Evolutionary conservation across 2,329 filamentous ascomycete species (phyloP), one percentile per base, ranked within the genome.

Genomic region (Paramyrothecium roridum): DNA sequence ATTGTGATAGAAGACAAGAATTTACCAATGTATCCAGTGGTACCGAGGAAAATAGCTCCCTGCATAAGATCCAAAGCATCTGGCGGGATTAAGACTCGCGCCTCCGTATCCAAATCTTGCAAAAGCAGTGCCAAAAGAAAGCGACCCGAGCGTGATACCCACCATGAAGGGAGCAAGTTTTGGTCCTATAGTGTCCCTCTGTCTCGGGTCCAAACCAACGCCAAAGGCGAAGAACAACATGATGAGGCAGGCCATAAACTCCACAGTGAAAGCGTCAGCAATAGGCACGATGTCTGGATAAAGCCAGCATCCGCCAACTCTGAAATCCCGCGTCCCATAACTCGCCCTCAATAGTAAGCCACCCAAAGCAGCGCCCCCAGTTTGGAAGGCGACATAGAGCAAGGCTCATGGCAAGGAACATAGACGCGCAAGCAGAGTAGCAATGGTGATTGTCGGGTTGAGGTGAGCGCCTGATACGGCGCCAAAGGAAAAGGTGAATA

Each of bases 401-500:
- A 82, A 61, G 22, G 75, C 69, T 3, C 80, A 74, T 0, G 80
- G 77, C 12, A 84, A 72, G 0, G 76, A 77, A 4, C 76, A 77
- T 1, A 83, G 67, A 0, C 79, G 73, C 1, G 78, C 75, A 33
- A 78, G 77, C 53, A 84, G 79, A 0, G 80, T 82, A 0, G 77
- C 74, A 45, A 83, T 72, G 0, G 80, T 82, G 48, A 84, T 82
- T 3, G 77, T 67, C 1, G 80, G 80, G 59, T 81, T 84, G 50
- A 84, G 70, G 61, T 84, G 81, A 0, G 77, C 80, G 16, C 80
- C 80, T 2, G 76, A 79, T 1, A 78, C 71, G 0, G 79, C 75
- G 1, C 73, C 78, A 22, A 79, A 75, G 0, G 72, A 72, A 48
- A 74, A 79, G 37, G 82, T 81, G 58, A 83, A 78, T 1, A 84